Evolutionary conservation across 176 grass and related monocot species (phyloP), one percentile per base, ranked within the genome.

Genomic region (Aegilops sharonensis): DNA sequence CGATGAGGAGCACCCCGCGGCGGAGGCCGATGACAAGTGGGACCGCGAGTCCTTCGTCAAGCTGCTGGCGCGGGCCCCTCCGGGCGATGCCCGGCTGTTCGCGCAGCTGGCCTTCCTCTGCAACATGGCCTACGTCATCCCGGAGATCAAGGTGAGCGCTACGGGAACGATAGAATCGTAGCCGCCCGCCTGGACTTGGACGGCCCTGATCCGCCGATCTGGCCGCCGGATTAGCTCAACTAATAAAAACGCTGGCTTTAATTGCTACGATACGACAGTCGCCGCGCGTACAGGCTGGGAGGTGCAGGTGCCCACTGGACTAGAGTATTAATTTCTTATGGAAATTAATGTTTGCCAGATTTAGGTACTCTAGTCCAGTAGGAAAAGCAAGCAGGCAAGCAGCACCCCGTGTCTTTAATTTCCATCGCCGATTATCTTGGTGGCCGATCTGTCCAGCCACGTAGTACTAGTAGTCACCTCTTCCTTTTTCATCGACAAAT

Each of bases 101-200:
- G 76, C 89, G 79, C 94, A 96, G 87, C 85, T 99, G 82, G 92
- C 94, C 60, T 93, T 88, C 89, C 97, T 99, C 89, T 99, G 94
- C 81, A 96, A 93, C 97, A 92, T 94, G 89, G 97, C 97, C 35
- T 99, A 99, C 85, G 88, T 91, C 81, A 99, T 99, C 74, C 90
- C 92, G 2, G 93, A 96, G 73, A 96, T 99, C 85, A 94, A 96
- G 94, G 97, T 99, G 30, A 90, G 83, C 64, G 18, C 32, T 1
- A 11, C 10, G 12, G 10, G 30, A 68, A 25, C 21, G 15, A 43
- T 75, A 39, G 11, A 37, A 40, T 69, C 24, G 2, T 4, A 1
- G 21, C 50, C 63, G 84, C 72, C 69, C 30, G 76, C 37, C 77
- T 0, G 6, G 0, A 0, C 24, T 10, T 48, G 9, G 14, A 83